These are phyloP conservation scores for Senna siamea DNA, from an alignment of 306 rosid genomes.

Conservation along the genomic window DNA sequence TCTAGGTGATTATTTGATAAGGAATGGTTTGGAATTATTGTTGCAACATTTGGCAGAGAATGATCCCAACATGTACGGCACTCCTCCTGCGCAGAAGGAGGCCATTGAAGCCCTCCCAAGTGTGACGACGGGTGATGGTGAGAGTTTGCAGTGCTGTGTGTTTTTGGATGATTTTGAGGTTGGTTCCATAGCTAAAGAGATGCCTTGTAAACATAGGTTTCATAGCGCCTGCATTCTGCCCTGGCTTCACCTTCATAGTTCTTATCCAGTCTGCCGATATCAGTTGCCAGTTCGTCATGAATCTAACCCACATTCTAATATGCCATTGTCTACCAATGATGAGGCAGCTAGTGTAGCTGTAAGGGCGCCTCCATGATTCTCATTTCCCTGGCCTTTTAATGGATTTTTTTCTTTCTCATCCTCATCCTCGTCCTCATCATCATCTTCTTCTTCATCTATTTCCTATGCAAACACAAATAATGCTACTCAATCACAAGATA, in stretches of 20 bases:
- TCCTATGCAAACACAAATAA: conserved; percentile 40
- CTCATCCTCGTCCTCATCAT: conserved; percentile 4
- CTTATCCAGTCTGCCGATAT: conserved; percentile 81
- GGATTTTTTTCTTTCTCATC: conserved; percentile 62
- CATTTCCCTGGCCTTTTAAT: conserved; percentile 78
- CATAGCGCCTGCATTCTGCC: conserved; percentile 65
- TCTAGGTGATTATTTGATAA: conserved; percentile 72
- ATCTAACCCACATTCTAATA: conserved; percentile 55
- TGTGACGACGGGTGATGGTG: conserved; percentile 51
- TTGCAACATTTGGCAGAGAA: conserved; percentile 84
- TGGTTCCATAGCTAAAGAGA: too few species aligned
- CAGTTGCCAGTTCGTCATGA: conserved; percentile 62
- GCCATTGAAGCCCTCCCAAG: conserved; percentile 71
- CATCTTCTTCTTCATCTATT: conserved; percentile 43
- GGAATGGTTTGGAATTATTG: conserved; percentile 75
- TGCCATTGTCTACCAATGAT: conserved; percentile 45
- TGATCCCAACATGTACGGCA: conserved; percentile 77
- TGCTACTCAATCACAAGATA: conserved; percentile 55
- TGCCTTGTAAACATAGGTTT: too few species aligned
- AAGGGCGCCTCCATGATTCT: conserved; percentile 60
- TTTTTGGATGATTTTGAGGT: conserved; percentile 79
- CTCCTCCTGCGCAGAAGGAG: conserved; percentile 79
- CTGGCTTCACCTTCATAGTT: too few species aligned
- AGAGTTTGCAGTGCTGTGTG: conserved; percentile 70
- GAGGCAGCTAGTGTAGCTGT: conserved; percentile 33